Base-by-base conservation (phyloP, 495 filamentous ascomycete species). In the Neurospora africana region DNA sequence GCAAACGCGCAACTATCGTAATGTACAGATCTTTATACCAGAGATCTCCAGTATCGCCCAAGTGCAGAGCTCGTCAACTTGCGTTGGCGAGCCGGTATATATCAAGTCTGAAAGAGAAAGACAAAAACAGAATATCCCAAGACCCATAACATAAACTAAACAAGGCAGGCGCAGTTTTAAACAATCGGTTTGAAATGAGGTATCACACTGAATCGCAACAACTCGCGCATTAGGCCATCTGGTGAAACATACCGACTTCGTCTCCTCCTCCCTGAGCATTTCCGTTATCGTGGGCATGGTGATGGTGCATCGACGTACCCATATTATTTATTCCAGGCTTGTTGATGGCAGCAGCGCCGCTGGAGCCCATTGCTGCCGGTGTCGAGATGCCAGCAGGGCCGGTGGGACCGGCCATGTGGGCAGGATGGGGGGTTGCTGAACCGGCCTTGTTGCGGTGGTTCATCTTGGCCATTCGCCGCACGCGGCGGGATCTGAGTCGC, bases 211-310 rank as follows among this genome's bases (percentile, higher is more conserved):
- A 82, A 83, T 80, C 81, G 81, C 84, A 86, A 82, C 81, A 81
- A 75, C 72, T 74, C 78, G 76, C 80, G 79, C 76, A 80, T 79
- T 77, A 85, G 87, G 84, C 92, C 86, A 91, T 88, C 81, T 92
- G 90, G 86, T 92, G 87, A 85, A 92, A 95, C 94, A 97, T 97
- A 93, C 94, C 92, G 86, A 95, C 93, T 86, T 96, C 93, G 76
- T 95, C 93, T 79, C 88, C 87, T 76, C 88, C 88, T 78, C 89
- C 88, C 78, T 87, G 86, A 75, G 87, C 84, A 76, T 81, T 87
- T 75, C 89, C 90, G 78, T 93, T 91, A 44, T 86, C 88, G 79
- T 93, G 92, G 68, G 88, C 87, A 80, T 95, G 93, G 80, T 95
- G 93, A 72, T 82, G 88, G 76, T 85, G 82, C 78, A 85, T 83